phyloP scores from a whole-genome alignment of 1,284 basidiomycete species.

The Marasmius sp. region DNA sequence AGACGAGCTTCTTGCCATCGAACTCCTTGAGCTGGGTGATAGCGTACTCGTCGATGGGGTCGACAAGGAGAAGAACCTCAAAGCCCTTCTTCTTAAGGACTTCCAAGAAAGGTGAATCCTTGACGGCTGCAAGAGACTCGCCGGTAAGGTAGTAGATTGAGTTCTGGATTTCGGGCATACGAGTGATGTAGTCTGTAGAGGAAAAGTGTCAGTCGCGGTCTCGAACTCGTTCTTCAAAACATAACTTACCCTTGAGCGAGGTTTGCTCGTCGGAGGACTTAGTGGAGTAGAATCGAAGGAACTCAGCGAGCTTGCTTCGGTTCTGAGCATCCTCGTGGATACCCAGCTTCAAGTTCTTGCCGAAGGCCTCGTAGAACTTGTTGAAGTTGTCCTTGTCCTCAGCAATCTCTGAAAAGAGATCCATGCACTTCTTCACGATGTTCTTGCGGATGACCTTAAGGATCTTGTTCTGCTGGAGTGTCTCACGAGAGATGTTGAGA shows the following conservation, averaged over 20 bases:
- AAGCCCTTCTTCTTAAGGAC: constrained; percentile 99
- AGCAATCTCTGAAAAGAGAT: constrained; percentile 93
- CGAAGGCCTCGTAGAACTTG: constrained; percentile 97
- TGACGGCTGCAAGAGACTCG: constrained; percentile 90
- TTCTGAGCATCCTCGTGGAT: constrained; percentile 99
- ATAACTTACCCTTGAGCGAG: constrained; percentile 83
- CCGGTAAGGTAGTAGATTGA: constrained; percentile 99
- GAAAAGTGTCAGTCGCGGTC: constrained; percentile 5
- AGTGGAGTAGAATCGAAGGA: constrained; percentile 98
- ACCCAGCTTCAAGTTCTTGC: constrained; percentile 98
- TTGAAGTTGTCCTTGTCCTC: constrained; percentile 99
- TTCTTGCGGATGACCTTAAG: constrained; percentile 99
- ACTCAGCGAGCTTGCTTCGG: constrained; percentile 99
- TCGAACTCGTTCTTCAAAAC: not conserved
- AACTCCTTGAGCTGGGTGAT: constrained; percentile 99
- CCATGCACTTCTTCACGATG: constrained; percentile 98
- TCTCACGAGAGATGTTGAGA: constrained; percentile 99
- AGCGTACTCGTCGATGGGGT: constrained; percentile 98
- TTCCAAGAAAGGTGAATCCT: constrained; percentile 98
- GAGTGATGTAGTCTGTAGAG: constrained; percentile 91
- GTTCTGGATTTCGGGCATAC: constrained; percentile 99
- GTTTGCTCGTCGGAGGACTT: constrained; percentile 92
- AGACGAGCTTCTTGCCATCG: constrained; percentile 97
- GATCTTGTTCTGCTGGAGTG: constrained; percentile 99
- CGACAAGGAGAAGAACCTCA: constrained; percentile 95